Evolutionary conservation across 2,329 filamentous ascomycete species (phyloP).

Genomic region (Chlorencoelia australis): DNA sequence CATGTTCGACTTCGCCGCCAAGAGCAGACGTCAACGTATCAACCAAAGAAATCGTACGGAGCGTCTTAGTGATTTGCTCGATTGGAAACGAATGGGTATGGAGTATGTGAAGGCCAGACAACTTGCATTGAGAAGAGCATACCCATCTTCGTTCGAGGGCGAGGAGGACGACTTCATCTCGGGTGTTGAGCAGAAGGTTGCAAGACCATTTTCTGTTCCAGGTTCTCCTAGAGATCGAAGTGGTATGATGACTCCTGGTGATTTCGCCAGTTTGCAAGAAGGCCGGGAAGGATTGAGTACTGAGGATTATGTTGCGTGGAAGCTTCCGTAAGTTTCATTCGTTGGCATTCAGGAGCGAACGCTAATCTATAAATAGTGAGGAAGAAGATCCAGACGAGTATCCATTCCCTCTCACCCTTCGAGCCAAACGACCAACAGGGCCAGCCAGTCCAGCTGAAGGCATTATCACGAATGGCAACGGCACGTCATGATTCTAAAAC

Average conservation of each 20-base stretch:
- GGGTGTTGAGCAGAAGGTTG: constrained; percentile 89
- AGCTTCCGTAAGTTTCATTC: constrained; percentile 70
- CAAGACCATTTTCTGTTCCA: constrained; percentile 84
- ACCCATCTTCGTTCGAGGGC: constrained; percentile 71
- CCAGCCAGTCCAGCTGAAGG: constrained; percentile 23
- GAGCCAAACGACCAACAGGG: constrained; percentile 31
- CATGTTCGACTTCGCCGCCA: constrained; percentile 91
- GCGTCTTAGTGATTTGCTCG: constrained; percentile 83
- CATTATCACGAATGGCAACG: constrained; percentile 22
- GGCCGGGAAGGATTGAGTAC: constrained; percentile 86
- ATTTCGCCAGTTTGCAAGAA: constrained; percentile 94
- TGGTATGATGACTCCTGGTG: constrained; percentile 98
- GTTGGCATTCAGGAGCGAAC: not conserved
- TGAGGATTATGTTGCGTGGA: constrained; percentile 98
- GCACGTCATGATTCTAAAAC: constrained; percentile 4
- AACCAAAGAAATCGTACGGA: constrained; percentile 98
- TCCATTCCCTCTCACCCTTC: constrained; percentile 58
- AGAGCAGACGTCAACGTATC: constrained; percentile 93
- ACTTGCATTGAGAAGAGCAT: constrained; percentile 81
- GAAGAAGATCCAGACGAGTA: constrained; percentile 85
- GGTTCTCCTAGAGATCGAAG: constrained; percentile 83
- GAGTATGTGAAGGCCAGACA: constrained; percentile 98
- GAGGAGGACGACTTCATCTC: constrained; percentile 87
- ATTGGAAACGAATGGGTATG: constrained; percentile 99
- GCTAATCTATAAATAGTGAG: constrained; percentile 46